Conservation (phyloP, 805 yeast genomes). For the Kodamaea hsintzibuensis region DNA sequence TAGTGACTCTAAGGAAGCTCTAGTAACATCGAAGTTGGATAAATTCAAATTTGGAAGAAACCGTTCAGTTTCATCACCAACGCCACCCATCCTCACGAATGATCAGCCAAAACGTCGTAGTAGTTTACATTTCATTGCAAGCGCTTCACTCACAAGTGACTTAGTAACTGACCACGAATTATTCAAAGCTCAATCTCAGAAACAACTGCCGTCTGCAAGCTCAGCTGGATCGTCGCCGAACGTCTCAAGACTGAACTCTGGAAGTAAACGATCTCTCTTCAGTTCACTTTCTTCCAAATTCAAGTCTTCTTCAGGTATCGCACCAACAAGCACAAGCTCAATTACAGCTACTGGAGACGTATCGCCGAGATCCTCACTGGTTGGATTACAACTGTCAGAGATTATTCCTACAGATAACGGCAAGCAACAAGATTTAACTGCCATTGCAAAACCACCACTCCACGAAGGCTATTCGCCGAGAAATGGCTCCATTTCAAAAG, state of each 20-base stretch:
- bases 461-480: neutral
- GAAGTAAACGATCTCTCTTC: slow-evolving; percentile 31
- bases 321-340: neutral
- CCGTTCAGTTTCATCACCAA: slow-evolving; percentile 23
- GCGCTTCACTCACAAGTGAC: slow-evolving; percentile 6
- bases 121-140: slow-evolving; percentile 5
- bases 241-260: slow-evolving; percentile 18
- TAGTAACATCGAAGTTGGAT: slow-evolving; percentile 19
- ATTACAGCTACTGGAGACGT: neutral
- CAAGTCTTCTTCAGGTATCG: slow-evolving; percentile 19
- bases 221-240: slow-evolving; percentile 10
- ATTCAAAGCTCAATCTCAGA: neutral
- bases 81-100: neutral
- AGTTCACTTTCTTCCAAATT: slow-evolving; percentile 43
- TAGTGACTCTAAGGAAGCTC: slow-evolving; percentile 11
- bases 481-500: neutral
- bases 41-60: slow-evolving; percentile 27
- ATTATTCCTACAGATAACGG: neutral
- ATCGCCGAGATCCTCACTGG: neutral
- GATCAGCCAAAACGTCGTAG: slow-evolving; percentile 1
- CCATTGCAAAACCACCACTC: slow-evolving; percentile 1
- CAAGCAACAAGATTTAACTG: neutral
- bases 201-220: neutral
- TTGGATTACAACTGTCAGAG: neutral
- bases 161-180: slow-evolving; percentile 1